Base-by-base conservation (phyloP, 768 basidiomycete species). In the Mycena venus region DNA sequence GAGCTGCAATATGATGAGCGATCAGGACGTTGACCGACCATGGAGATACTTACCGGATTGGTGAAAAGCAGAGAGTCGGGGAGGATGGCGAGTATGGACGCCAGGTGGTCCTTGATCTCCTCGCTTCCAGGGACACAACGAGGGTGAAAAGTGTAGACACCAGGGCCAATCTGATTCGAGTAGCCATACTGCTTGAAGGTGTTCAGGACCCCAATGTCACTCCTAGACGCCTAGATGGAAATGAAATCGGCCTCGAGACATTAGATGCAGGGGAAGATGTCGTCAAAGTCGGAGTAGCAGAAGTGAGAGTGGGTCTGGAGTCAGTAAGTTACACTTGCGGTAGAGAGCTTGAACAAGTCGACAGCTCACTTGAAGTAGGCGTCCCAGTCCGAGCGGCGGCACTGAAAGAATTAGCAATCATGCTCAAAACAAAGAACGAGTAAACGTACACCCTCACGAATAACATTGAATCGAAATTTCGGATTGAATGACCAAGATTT, bases 291-390 rank as follows among this genome's bases (percentile, higher is more conserved):
- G 70, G 97, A 99, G 89, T 96, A 97, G 89, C 96, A 98, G 91
- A 98, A 98, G 90, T 99, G 98, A 62, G 97, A 99, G 89, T 99
- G 98, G 79, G 97, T 96, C 87, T 99, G 98, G 80, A 96, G 95
- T 74, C 92, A 88, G 83, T 99, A 94, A 81, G 91, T 91, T 79
- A 99, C 98, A 84, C 98, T 98, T 23, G 98, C 96, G 72, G 98
- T 99, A 62, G 98, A 88, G 75, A 99, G 93, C 86, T 97, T 97
- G 92, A 99, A 99, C 76, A 98, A 98, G 87, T 99, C 96, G 74
- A 99, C 97, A 59, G 98, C 97, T 98, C 98, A 99, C 78, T 90
- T 91, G 85, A 99, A 92, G 90, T 99, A 99, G 80, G 86, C 91
- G 80, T 96, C 93, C 98, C 98, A 99, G 86, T 99, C 98, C 76